phyloP scores from a whole-genome alignment of 345 rosid species.

The Syzygium aqueum region DNA sequence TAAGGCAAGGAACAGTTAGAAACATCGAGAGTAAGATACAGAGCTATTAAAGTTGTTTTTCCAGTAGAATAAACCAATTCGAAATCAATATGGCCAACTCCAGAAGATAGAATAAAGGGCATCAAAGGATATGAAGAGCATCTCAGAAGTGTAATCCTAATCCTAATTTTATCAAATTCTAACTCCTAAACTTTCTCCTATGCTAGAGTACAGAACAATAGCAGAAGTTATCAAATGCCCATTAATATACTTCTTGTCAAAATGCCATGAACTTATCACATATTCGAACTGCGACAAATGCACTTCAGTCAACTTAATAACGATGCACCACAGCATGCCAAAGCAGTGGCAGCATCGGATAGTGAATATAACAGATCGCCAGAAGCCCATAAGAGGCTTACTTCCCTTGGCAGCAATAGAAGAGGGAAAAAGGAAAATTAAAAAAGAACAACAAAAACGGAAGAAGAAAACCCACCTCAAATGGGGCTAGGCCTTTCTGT shows the following conservation, averaged over 20 bases:
- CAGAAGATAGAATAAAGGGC: not conserved
- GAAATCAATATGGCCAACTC: not conserved
- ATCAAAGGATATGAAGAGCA: not conserved
- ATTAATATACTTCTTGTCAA: not conserved
- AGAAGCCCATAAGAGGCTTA: not conserved
- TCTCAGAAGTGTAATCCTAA: not conserved
- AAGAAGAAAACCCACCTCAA: constrained; percentile 45
- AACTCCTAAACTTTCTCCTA: not conserved
- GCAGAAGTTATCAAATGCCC: not conserved
- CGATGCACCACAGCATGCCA: not conserved
- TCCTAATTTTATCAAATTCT: not conserved
- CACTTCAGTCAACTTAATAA: not conserved
- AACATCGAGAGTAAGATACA: not conserved
- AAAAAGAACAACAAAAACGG: not conserved
- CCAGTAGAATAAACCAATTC: not conserved
- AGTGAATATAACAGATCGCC: not conserved
- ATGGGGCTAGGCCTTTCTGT: constrained; percentile 71
- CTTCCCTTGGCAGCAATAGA: not conserved
- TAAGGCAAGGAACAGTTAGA: not conserved
- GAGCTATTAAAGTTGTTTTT: not conserved
- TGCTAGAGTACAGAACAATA: not conserved
- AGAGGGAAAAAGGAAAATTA: not conserved
- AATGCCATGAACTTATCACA: not conserved
- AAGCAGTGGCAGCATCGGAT: not conserved
- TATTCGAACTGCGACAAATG: not conserved